Percentiles rank a stretch among this genome's conserved stretches.
Evolutionary conservation across 148 eudicot species (phyloP).

Genomic region (Selenicereus undatus): DNA sequence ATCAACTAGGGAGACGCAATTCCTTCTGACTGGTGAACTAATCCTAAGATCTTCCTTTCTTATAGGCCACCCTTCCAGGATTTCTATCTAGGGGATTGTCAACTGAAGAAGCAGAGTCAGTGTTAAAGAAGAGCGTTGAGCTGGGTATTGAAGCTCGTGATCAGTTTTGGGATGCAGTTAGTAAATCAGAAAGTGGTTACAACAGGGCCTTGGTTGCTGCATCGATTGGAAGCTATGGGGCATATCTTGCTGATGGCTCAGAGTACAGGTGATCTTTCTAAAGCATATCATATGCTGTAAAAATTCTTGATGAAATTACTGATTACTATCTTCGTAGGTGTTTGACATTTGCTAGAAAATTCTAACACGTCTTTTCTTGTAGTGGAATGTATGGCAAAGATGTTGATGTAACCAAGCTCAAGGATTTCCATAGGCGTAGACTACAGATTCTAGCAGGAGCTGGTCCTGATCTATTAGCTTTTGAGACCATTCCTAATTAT

Average conservation of each 20-base stretch:
- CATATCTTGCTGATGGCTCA: slow-evolving; percentile 93
- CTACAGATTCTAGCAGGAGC: slow-evolving; percentile 74
- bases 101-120: slow-evolving; percentile 52
- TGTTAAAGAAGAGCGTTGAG: slow-evolving; percentile 62
- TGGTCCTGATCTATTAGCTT: slow-evolving; percentile 80
- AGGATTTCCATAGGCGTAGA: slow-evolving; percentile 81
- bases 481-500: slow-evolving; percentile 83
- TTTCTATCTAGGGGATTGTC: slow-evolving; percentile 74
- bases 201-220: slow-evolving; percentile 82
- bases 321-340: neutral
- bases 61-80: slow-evolving; percentile 80
- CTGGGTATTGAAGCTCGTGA: slow-evolving; percentile 72
- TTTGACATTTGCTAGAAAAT: neutral
- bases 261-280: slow-evolving; percentile 56
- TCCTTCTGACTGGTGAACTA: neutral
- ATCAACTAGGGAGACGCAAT: neutral
- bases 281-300: neutral
- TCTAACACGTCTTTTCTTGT: neutral
- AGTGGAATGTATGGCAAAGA: slow-evolving; percentile 65
- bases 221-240: slow-evolving; percentile 93
- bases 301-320: neutral
- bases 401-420: slow-evolving; percentile 55
- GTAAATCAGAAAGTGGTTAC: slow-evolving; percentile 32
- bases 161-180: slow-evolving; percentile 58
- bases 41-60: neutral